Base-by-base conservation (phyloP, 164 flowering plant genomes). In the Aristolochia fimbriata region DNA sequence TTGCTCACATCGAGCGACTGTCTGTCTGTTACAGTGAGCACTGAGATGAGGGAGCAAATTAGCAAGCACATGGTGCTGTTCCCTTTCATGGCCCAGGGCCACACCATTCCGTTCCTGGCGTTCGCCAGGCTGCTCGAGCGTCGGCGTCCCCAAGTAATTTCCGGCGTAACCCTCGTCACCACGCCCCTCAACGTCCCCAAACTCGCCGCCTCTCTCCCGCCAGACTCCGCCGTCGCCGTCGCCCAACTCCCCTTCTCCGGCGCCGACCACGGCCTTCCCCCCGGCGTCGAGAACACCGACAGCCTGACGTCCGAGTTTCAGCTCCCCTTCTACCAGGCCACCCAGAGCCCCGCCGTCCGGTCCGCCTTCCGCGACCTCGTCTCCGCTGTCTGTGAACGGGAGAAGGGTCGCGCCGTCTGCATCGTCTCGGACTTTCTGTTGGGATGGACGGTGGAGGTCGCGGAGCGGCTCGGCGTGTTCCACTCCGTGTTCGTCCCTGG, bases 51-150 rank as follows among this genome's bases (percentile, higher is more conserved):
- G 30, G 30, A 27, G 30, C 3, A 27, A 27, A 27, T 27, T 27
- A 27, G 24, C 6, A 14, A 57, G 6, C 53, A 58, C 19, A 49
- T 66, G 8, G 59, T 66, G 17, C 17, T 66, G 64, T 15, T 66
- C 9, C 69, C 69, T 3, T 60, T 59, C 59, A 53, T 55, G 64
- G 69, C 64, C 5, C 69, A 66, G 47, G 69, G 69, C 59, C 69
- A 66, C 24, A n/a, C 54, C 47, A 66, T 53, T 37, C 69, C 69
- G 11, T 60, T 47, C 59, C 54, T 66, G 4, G 24, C 69, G 9
- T 37, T 66, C 9, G 69, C 69, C 6, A 15, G 30, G 8, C 60
- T 54, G 30, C 49, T 66, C 7, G 3, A 47, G 19, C 31, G 51
- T n/a, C n/a, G n/a, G 20, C 51, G 16, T 27, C 30, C 55, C 15